Base-by-base conservation (phyloP, 768 basidiomycete genomes). In the Steccherinum ochraceum region DNA sequence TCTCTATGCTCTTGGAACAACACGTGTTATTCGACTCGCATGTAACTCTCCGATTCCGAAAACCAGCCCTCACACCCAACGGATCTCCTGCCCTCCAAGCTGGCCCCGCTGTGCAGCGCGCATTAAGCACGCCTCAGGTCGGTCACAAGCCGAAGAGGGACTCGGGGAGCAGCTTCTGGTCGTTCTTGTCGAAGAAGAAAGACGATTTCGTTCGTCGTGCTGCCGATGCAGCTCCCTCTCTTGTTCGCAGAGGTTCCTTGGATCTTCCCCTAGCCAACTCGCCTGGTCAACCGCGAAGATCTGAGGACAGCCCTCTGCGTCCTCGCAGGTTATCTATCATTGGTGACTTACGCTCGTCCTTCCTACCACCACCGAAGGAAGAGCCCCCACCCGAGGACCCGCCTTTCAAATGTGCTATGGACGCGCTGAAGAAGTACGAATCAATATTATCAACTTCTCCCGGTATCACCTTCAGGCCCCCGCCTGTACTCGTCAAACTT, bases 1-100 rank as follows among this genome's bases (percentile, higher is more conserved):
- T 83, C 1, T 79, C 81, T 1, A 70, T 83, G 26, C 53, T 81
- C 3, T 75, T 86, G 13, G 84, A 86, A 57, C 81, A 84, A 58
- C 72, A 76, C 30, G 62, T 84, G 3, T 70, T 85, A 24, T 49
- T 66, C 3, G 72, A 81, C 61, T 79, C 74, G 0, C 65, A 73
- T 45, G 72, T 83, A n/a, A 61, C 64, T 5, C 64, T 85, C 26
- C 67, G 63, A 26, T 76, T 72, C 48, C 73, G 75, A 3, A 61
- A 63, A 58, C 65, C 52, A 64, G 64, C 20, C 59, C 64, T 50
- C 48, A 65, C n/a, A 48, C 64, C 40, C 24, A 23, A 50, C 19
- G 16, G 18, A 18, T 49, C 53, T 2, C 19, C 56, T 5, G 50
- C 50, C 18, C 53, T 46, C 3, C 25, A 56, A 0, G 41, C 41